Percentiles rank a stretch among this genome's conserved stretches.
Evolutionary conservation across 306 rosid genomes (phyloP).

Genomic region (Vicia faba): DNA sequence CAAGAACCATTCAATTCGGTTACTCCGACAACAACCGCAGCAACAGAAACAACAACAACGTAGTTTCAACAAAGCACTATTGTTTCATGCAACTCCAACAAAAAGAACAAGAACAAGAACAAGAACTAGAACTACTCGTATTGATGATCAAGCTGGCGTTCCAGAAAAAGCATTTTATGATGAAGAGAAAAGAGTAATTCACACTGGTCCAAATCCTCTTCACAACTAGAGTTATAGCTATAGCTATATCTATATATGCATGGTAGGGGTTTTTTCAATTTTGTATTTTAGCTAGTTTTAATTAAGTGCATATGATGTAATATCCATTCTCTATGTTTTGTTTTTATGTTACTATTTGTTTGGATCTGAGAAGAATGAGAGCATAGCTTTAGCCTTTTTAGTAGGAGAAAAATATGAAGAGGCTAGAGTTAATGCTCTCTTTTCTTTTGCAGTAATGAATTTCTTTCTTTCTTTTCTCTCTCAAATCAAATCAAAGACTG

Average conservation of each 20-base stretch:
- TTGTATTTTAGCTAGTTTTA: conserved; percentile 27
- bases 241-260: background rate
- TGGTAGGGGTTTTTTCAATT: conserved; percentile 34
- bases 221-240: conserved; percentile 53
- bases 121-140: background rate
- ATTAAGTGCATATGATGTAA: conserved; percentile 31
- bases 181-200: conserved; percentile 72
- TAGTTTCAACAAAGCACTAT: background rate
- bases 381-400: conserved; percentile 77
- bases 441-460: conserved; percentile 48
- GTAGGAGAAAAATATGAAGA: conserved; percentile 35
- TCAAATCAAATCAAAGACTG: conserved; percentile 30
- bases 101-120: conserved; percentile 3
- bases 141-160: conserved; percentile 24
- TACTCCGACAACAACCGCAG: conserved; percentile 41
- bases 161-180: conserved; percentile 43
- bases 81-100: conserved; percentile 51
- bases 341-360: conserved; percentile 16
- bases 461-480: background rate
- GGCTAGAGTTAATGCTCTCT: conserved; percentile 75
- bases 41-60: background rate
- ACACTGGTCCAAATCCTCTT: conserved; percentile 95
- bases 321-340: conserved; percentile 9
- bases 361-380: conserved; percentile 54
- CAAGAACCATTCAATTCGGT: conserved; percentile 7